These are phyloP conservation scores for Leccinum aurantiacum DNA, from an alignment of 768 basidiomycete genomes.

Conservation along the genomic window DNA sequence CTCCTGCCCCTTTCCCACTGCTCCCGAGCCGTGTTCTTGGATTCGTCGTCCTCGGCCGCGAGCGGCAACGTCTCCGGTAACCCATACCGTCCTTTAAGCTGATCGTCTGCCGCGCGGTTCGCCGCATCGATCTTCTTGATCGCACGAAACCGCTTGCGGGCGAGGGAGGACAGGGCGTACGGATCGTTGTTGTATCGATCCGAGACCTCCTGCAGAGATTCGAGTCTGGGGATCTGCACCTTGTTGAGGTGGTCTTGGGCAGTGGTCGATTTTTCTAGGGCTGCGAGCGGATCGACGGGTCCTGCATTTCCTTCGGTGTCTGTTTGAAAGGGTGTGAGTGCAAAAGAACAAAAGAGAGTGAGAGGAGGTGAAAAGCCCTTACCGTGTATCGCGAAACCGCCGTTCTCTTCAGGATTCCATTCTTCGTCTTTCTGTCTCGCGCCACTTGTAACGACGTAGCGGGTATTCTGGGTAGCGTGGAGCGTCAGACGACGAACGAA, in stretches of 20 bases:
- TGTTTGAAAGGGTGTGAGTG: background rate
- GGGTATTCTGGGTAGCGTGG: slow-evolving; percentile 68
- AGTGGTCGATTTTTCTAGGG: slow-evolving; percentile 85
- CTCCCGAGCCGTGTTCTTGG: slow-evolving; percentile 57
- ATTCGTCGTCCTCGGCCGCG: slow-evolving; percentile 62
- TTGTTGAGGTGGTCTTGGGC: slow-evolving; percentile 71
- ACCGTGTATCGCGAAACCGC: slow-evolving; percentile 89
- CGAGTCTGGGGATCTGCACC: slow-evolving; percentile 77
- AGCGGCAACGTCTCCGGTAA: slow-evolving; percentile 69
- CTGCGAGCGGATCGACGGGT: slow-evolving; percentile 80
- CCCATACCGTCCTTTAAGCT: slow-evolving; percentile 72
- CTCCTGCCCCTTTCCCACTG: slow-evolving; percentile 58
- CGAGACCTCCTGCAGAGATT: slow-evolving; percentile 73
- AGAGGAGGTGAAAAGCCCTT: slow-evolving; percentile 3
- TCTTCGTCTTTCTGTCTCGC: slow-evolving; percentile 95
- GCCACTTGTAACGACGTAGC: slow-evolving; percentile 89
- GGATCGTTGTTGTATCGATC: slow-evolving; percentile 85
- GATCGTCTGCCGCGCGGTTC: slow-evolving; percentile 68
- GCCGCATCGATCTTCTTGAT: slow-evolving; percentile 80
- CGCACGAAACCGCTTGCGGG: slow-evolving; percentile 80
- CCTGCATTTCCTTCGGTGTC: slow-evolving; percentile 67
- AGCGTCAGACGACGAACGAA: background rate
- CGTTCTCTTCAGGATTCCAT: slow-evolving; percentile 96
- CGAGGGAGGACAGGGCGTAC: slow-evolving; percentile 70
- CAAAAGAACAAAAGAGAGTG: too few relatives aligned